Percentiles rank a stretch among this genome's conserved stretches.
phyloP scores from a whole-genome alignment of 2,329 filamentous ascomycete species.

The Phaeosphaeria sp. region DNA sequence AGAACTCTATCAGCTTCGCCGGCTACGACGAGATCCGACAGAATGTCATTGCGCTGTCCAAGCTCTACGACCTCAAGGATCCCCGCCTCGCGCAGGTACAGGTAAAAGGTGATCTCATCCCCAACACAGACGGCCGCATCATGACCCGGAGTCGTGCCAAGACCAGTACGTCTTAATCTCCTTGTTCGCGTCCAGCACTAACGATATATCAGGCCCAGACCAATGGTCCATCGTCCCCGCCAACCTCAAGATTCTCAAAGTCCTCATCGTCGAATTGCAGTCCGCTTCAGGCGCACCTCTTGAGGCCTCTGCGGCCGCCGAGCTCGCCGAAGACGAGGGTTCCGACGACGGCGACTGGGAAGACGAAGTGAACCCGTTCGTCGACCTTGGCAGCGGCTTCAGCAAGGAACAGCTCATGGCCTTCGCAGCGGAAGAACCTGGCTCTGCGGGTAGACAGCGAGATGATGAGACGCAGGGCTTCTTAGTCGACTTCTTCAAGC shows the following conservation, averaged over 20 bases:
- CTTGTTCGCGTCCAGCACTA: constrained; percentile 8
- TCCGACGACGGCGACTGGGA: constrained; percentile 74
- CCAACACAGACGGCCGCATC: constrained; percentile 75
- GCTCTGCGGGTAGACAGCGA: constrained; percentile 63
- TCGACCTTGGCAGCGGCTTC: constrained; percentile 72
- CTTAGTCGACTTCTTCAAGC: constrained; percentile 79
- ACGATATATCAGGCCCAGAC: constrained; percentile 72
- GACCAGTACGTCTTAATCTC: constrained; percentile 64
- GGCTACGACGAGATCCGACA: constrained; percentile 97
- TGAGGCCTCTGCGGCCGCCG: constrained; percentile 66
- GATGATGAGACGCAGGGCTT: constrained; percentile 93
- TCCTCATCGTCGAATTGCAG: constrained; percentile 88
- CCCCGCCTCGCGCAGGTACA: constrained; percentile 76
- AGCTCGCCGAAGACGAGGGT: constrained; percentile 73
- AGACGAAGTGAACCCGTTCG: constrained; percentile 73
- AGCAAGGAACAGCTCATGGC: constrained; percentile 76
- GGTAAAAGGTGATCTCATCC: constrained; percentile 91
- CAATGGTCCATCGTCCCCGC: constrained; percentile 87
- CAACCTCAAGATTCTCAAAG: constrained; percentile 93
- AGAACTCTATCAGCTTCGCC: constrained; percentile 96
- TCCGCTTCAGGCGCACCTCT: constrained; percentile 74
- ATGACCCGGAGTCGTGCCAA: constrained; percentile 92
- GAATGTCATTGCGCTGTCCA: constrained; percentile 93
- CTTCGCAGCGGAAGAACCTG: constrained; percentile 65
- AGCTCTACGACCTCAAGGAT: constrained; percentile 88